Conservation (phyloP, 208 protist species). For the Leishmania lainsoni region DNA sequence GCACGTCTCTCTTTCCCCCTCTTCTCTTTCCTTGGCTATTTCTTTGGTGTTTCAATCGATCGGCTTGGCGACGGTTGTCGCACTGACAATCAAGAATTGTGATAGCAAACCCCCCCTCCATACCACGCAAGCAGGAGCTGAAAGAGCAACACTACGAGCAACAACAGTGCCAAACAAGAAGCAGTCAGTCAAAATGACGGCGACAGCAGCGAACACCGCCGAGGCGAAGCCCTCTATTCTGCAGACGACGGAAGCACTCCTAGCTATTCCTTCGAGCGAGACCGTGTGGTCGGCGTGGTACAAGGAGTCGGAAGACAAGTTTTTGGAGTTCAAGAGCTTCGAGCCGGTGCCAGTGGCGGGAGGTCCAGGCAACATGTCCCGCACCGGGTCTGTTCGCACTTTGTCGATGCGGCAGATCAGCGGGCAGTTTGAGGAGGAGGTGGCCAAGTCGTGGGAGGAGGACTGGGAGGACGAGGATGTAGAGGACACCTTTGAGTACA, state of each 20-base stretch:
- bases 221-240: conserved; percentile 41
- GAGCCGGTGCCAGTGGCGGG: conserved; percentile 33
- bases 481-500: conserved; percentile 89
- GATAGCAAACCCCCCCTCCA: not conserved
- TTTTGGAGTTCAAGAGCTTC: conserved; percentile 86
- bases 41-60: not conserved
- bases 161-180: not conserved
- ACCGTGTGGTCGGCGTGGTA: conserved; percentile 89
- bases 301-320: conserved; percentile 75
- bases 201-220: conserved; percentile 7
- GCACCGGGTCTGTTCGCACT: conserved; percentile 67
- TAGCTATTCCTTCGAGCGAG: conserved; percentile 59
- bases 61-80: not conserved
- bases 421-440: conserved; percentile 91
- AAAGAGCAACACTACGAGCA: not conserved
- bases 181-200: conserved; percentile 1
- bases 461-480: conserved; percentile 93
- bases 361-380: conserved; percentile 28
- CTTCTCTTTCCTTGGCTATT: not conserved
- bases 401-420: conserved; percentile 85
- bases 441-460: conserved; percentile 90
- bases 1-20: not conserved
- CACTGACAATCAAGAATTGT: not conserved
- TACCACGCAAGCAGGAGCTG: too few relatives aligned
- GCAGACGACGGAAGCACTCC: conserved; percentile 58